Evolutionary conservation across 192 early-diverging fungal genomes (phyloP).

Genomic region (Coemansia sp.): DNA sequence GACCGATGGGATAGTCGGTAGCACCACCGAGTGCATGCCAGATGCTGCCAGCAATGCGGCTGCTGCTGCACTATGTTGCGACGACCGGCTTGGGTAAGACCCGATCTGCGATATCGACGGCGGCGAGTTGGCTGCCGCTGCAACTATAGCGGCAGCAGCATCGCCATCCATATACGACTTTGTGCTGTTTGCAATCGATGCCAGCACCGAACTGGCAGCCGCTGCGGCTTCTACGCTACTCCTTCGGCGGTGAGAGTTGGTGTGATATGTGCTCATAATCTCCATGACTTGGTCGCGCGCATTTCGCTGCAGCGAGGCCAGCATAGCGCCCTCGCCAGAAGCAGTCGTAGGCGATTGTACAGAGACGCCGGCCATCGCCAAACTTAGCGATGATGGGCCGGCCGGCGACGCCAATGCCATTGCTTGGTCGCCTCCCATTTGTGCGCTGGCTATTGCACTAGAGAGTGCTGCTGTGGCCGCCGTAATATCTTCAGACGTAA

Average conservation of each 20-base stretch:
- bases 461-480: slow-evolving; percentile 31
- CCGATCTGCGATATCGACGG: slow-evolving; percentile 10
- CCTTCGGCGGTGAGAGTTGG: slow-evolving; percentile 43
- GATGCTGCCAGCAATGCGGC: slow-evolving; percentile 52
- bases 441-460: slow-evolving; percentile 27
- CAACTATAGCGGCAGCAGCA: slow-evolving; percentile 15
- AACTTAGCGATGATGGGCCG: slow-evolving; percentile 6
- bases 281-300: slow-evolving; percentile 50
- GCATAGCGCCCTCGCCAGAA: slow-evolving; percentile 8
- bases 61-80: slow-evolving; percentile 42
- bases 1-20: slow-evolving; percentile 51
- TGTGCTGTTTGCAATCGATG: slow-evolving; percentile 49
- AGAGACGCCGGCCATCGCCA: slow-evolving; percentile 3
- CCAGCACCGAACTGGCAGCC: slow-evolving; percentile 55
- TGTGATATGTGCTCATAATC: slow-evolving; percentile 50
- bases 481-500: slow-evolving; percentile 13
- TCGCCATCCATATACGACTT: slow-evolving; percentile 32
- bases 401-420: slow-evolving; percentile 14
- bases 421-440: slow-evolving; percentile 7
- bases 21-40: slow-evolving; percentile 39
- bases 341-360: slow-evolving; percentile 7
- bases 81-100: slow-evolving; percentile 24
- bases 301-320: slow-evolving; percentile 27
- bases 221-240: slow-evolving; percentile 55
- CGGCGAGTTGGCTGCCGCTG: slow-evolving; percentile 21